Evolutionary conservation across 768 basidiomycete genomes (phyloP).

Genomic region (Pholiota conissans): DNA sequence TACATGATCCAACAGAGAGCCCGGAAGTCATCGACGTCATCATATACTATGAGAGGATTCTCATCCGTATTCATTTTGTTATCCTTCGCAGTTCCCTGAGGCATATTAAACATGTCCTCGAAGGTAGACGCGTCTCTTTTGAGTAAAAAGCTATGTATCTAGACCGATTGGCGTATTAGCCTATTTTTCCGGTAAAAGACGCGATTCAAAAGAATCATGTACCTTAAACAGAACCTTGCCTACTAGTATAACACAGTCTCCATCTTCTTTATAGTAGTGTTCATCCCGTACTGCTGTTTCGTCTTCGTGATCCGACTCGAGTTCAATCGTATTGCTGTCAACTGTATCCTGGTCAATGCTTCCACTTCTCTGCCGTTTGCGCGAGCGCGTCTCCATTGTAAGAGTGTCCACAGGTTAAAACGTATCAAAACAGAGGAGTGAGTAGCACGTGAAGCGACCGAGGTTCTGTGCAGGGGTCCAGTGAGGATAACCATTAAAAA

Average conservation of each 20-base stretch:
- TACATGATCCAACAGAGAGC: slow-evolving; percentile 20
- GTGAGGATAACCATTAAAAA: no score
- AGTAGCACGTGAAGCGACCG: no score
- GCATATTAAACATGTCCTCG: slow-evolving; percentile 10
- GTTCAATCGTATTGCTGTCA: neutral
- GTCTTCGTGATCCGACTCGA: neutral
- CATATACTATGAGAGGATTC: slow-evolving; percentile 14
- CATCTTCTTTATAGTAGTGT: slow-evolving; percentile 12
- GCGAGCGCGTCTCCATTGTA: neutral
- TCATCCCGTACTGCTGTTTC: neutral
- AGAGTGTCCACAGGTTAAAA: no score
- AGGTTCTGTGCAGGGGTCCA: no score
- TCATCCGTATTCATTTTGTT: slow-evolving; percentile 6
- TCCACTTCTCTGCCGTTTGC: neutral
- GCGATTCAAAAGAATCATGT: neutral
- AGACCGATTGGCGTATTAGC: no score
- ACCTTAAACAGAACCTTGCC: slow-evolving; percentile 16
- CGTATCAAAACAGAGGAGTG: no score
- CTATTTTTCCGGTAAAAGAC: no score
- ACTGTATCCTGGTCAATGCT: neutral
- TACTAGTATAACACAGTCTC: slow-evolving; percentile 12
- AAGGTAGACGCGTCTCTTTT: slow-evolving; percentile 13
- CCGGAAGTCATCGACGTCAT: slow-evolving; percentile 15
- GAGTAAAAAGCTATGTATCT: slow-evolving; percentile 15
- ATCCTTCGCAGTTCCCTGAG: neutral